Base-by-base conservation (phyloP, 2,329 filamentous ascomycete genomes). In the Aspergillus carbonarius region DNA sequence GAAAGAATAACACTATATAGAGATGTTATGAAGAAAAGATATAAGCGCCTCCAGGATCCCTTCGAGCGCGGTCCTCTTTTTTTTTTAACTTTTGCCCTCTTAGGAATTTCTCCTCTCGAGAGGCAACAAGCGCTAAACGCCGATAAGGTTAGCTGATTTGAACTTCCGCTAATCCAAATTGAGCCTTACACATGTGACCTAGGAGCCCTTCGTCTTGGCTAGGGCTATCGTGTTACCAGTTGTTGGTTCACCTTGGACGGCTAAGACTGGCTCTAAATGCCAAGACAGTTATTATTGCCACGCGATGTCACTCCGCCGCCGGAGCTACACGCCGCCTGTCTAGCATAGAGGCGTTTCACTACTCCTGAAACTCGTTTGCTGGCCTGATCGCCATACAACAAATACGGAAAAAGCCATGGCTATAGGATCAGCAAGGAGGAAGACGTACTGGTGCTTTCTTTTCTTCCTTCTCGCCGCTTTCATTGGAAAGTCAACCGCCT, bases 401-500 rank as follows among this genome's bases (percentile, higher is more conserved):
- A 60, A 59, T 55, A 58, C 59, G 49, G 32, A 53, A 44, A 62
- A 32, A 69, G 72, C 60, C 50, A 74, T 75, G 72, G 54, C 66
- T 59, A 46, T 68, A 53, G 63, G 62, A 35, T 52, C 59, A 17
- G 47, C 59, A 27, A 61, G 62, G 60, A 62, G 60, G 54, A 66
- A 63, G 39, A 35, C 63, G 20, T 62, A 54, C 46, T 59, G 49
- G 65, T 66, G 69, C 55, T 72, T 71, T 53, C 71, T 61, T 47
- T 63, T 78, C n/a, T 52, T 73, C 57, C 55, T 74, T 18, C 54
- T 76, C 57, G 65, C 73, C 25, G 62, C 71, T 54, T 63, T 78
- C 46, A 59, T 74, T 56, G 72, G 72, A 40, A 68, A 69, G 20
- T 76, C 80, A 15, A 76, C 81, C 55, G 95, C 92, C 27, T 97